A percentile compares a stretch with the other conserved stretches of the same genome.
Evolutionary conservation across 805 yeast species (phyloP).

Genomic region (Lipomyces yamadae): DNA sequence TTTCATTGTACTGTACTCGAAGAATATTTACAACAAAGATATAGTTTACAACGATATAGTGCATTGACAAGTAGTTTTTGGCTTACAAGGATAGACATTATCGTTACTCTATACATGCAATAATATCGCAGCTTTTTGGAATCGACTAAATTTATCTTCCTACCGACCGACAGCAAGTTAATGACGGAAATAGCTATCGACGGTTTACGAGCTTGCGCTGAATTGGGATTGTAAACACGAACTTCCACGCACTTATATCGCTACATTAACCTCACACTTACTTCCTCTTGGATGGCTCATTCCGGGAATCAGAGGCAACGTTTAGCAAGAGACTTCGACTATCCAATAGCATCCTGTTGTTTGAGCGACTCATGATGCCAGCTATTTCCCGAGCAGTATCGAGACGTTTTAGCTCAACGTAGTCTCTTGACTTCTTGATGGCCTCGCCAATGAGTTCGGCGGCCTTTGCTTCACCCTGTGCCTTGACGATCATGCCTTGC

Average conservation of each 20-base stretch:
- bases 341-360: conserved; percentile 89
- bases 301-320: conserved; percentile 79
- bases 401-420: conserved; percentile 93
- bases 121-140: neutral
- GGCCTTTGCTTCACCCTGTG: conserved; percentile 94
- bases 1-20: neutral
- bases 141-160: neutral
- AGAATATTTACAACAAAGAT: neutral
- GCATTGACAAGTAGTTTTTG: neutral
- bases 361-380: conserved; percentile 76
- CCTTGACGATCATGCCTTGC: conserved; percentile 94
- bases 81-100: neutral
- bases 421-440: conserved; percentile 92
- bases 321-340: conserved; percentile 89
- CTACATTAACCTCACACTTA: neutral
- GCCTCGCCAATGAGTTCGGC: conserved; percentile 99
- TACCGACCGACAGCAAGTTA: neutral
- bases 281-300: conserved; percentile 25
- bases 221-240: conserved; percentile 4
- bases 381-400: conserved; percentile 98
- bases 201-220: neutral
- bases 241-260: neutral
- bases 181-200: too few species aligned
- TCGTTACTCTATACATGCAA: neutral
- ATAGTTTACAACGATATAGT: neutral